A percentile compares a stretch with the other conserved stretches of the same genome.
Conservation (phyloP, 306 rosid genomes). For the Cicer pinnatifidum region DNA sequence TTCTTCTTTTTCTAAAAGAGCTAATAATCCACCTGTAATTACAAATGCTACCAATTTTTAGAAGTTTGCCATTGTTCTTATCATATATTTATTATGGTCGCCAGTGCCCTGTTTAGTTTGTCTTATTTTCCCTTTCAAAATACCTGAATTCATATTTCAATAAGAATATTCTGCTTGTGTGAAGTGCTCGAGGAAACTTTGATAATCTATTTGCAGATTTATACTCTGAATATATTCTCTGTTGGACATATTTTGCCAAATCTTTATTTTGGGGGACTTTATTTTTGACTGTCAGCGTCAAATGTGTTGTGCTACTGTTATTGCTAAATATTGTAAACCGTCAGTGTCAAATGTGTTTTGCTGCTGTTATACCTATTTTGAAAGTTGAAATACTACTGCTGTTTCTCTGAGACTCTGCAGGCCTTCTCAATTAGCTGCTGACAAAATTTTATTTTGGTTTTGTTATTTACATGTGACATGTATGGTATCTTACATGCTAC, state of each 20-base stretch:
- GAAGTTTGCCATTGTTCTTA: conserved; percentile 10
- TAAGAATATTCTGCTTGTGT: neutral
- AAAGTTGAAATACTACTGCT: conserved; percentile 1
- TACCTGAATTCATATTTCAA: neutral
- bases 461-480: neutral
- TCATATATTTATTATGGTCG: neutral
- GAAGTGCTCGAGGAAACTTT: neutral
- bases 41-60: neutral
- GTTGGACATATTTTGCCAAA: neutral
- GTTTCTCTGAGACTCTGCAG: neutral
- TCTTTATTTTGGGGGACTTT: conserved; percentile 1
- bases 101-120: conserved; percentile 4
- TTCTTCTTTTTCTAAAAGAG: neutral
- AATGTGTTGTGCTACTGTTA: neutral
- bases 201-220: neutral
- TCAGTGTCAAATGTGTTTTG: neutral
- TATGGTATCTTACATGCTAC: conserved; percentile 32
- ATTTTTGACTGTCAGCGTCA: neutral
- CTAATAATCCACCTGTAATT: neutral
- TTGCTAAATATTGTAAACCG: neutral
- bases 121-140: neutral
- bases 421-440: neutral
- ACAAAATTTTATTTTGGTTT: neutral
- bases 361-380: neutral
- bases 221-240: neutral